These are phyloP conservation scores for Linum lewisii DNA, from an alignment of 345 rosid genomes.

Conservation along the genomic window DNA sequence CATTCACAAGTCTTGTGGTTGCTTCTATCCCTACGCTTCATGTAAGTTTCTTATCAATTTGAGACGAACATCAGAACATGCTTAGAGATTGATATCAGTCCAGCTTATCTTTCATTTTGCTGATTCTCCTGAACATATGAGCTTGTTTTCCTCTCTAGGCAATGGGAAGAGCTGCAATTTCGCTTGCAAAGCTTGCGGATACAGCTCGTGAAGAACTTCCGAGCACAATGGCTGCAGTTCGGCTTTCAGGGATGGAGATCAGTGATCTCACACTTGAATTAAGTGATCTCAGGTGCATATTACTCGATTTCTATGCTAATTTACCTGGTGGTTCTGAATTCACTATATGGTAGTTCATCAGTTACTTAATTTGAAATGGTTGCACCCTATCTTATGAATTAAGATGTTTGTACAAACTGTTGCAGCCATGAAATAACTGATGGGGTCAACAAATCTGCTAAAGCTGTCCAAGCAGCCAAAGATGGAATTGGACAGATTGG, in stretches of 20 bases:
- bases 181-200: constrained; percentile 85
- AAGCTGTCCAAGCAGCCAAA: constrained; percentile 85
- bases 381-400: neutral
- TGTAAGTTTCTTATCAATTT: constrained; percentile 38
- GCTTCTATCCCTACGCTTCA: constrained; percentile 70
- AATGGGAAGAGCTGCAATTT: constrained; percentile 75
- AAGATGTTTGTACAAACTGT: neutral
- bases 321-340: neutral
- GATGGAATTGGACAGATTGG: constrained; percentile 81
- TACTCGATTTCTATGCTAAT: neutral
- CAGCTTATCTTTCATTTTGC: neutral
- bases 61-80: neutral
- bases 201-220: constrained; percentile 92
- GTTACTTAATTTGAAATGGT: neutral
- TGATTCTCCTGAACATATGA: neutral
- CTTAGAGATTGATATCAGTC: neutral
- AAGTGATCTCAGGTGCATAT: constrained; percentile 73
- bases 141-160: constrained; percentile 34
- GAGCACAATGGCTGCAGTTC: constrained; percentile 81
- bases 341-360: no score
- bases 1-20: constrained; percentile 66
- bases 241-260: constrained; percentile 97
- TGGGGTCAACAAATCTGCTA: constrained; percentile 82
- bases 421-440: constrained; percentile 81
- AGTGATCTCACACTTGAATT: constrained; percentile 92